Evolutionary conservation across 1,139 yeast genomes (phyloP).

Genomic region (Debaryomyces nepalensis): DNA sequence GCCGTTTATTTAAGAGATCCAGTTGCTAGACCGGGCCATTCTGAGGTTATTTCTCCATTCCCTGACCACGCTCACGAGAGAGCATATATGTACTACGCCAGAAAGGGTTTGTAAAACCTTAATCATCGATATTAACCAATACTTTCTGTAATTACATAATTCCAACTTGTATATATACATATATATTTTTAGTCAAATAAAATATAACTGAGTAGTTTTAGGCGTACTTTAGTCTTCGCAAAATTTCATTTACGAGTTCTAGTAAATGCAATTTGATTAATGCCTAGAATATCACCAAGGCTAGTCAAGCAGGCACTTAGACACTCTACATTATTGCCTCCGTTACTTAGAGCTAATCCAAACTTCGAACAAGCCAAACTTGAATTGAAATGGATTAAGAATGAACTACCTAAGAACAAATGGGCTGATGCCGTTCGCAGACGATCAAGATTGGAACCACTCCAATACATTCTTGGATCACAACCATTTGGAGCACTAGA

Average conservation of each 20-base stretch:
- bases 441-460: constrained; percentile 59
- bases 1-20: constrained; percentile 96
- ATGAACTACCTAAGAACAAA: constrained; percentile 39
- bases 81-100: constrained; percentile 92
- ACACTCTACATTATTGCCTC: constrained; percentile 35
- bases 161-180: constrained; percentile 11
- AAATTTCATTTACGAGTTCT: too few relatives aligned
- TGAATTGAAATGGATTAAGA: constrained; percentile 47
- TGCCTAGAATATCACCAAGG: constrained; percentile 40
- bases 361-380: constrained; percentile 35
- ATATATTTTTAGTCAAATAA: constrained; percentile 6
- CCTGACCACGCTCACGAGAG: constrained; percentile 85
- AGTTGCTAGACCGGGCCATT: constrained; percentile 94
- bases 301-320: constrained; percentile 33
- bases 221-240: neutral
- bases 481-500: constrained; percentile 85
- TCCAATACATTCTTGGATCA: constrained; percentile 80
- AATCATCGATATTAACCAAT: neutral
- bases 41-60: constrained; percentile 94
- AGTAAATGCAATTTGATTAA: too few relatives aligned
- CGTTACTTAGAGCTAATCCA: constrained; percentile 37
- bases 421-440: constrained; percentile 42
- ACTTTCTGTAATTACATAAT: constrained; percentile 1
- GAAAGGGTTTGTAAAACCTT: constrained; percentile 64
- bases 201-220: constrained; percentile 1